A percentile compares a stretch with the other conserved stretches of the same genome.
These are phyloP conservation scores for Spirogloea muscicola DNA, from an alignment of 139 green algal species.

Conservation along the genomic window DNA sequence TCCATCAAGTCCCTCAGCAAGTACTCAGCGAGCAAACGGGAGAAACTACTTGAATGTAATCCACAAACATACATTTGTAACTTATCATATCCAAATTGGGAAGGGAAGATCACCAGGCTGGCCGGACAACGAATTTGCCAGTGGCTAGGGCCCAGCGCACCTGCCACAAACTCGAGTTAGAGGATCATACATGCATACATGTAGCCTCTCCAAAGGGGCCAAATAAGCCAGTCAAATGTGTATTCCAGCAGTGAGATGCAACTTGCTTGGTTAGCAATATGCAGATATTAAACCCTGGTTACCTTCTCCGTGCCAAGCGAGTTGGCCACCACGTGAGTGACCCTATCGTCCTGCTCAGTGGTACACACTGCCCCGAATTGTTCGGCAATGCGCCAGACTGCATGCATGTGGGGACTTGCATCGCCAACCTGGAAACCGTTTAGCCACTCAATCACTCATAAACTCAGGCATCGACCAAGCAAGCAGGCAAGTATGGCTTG, in stretches of 20 bases:
- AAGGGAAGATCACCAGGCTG: conserved; percentile 36
- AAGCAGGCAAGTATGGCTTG: too few species aligned
- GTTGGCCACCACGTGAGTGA: conserved; percentile 71
- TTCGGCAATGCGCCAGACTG: conserved; percentile 72
- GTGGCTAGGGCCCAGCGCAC: conserved; percentile 36
- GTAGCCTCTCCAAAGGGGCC: background rate
- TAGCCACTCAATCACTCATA: too few species aligned
- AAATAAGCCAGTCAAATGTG: background rate
- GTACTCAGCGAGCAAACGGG: too few species aligned
- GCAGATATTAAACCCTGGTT: background rate
- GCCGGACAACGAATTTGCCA: conserved; percentile 29
- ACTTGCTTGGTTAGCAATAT: background rate
- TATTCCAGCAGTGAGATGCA: background rate
- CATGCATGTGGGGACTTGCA: conserved; percentile 50
- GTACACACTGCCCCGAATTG: conserved; percentile 66
- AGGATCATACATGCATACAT: background rate
- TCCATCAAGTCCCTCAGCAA: too few species aligned
- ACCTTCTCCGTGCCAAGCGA: conserved; percentile 52
- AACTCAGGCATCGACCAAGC: too few species aligned
- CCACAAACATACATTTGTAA: too few species aligned
- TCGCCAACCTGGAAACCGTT: conserved; percentile 25
- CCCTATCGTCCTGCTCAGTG: conserved; percentile 2
- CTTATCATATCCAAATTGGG: too few species aligned
- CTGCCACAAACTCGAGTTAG: background rate
- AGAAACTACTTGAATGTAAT: too few species aligned